Percentiles rank a stretch among this genome's conserved stretches.
Conservation (phyloP, 2,329 filamentous ascomycete genomes). For the Aureobasidium sp. region DNA sequence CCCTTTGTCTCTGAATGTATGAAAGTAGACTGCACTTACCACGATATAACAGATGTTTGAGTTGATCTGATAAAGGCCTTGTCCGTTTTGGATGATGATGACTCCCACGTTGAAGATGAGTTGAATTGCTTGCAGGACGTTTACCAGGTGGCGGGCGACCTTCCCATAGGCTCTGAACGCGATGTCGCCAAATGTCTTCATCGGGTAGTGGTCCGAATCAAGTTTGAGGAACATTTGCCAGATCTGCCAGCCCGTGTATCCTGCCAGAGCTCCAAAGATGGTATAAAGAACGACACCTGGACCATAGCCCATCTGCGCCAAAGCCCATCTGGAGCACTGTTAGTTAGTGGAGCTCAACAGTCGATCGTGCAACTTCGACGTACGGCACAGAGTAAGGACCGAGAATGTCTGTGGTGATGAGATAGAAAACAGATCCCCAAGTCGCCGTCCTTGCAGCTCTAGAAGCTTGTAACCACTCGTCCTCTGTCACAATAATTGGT, state of each 20-base stretch:
- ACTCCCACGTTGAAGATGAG: conserved; percentile 46
- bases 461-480: conserved; percentile 30
- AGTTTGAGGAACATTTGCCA: conserved; percentile 37
- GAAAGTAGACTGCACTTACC: conserved; percentile 30
- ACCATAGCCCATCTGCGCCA: conserved; percentile 28
- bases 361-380: neutral
- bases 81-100: conserved; percentile 47
- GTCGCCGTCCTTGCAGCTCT: conserved; percentile 30
- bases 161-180: conserved; percentile 34
- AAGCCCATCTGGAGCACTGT: conserved; percentile 22
- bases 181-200: conserved; percentile 36
- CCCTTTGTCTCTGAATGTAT: no score
- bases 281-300: conserved; percentile 33
- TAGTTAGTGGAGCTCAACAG: neutral
- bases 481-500: conserved; percentile 20
- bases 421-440: conserved; percentile 36
- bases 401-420: conserved; percentile 39
- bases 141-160: conserved; percentile 32
- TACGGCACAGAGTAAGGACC: conserved; percentile 31
- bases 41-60: conserved; percentile 43
- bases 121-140: conserved; percentile 35
- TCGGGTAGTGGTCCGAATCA: conserved; percentile 35
- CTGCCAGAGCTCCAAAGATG: conserved; percentile 31
- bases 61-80: conserved; percentile 33
- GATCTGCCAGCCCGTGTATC: conserved; percentile 32